phyloP scores from a whole-genome alignment of 2,329 filamentous ascomycete genomes.

The Calonectria naviculata region DNA sequence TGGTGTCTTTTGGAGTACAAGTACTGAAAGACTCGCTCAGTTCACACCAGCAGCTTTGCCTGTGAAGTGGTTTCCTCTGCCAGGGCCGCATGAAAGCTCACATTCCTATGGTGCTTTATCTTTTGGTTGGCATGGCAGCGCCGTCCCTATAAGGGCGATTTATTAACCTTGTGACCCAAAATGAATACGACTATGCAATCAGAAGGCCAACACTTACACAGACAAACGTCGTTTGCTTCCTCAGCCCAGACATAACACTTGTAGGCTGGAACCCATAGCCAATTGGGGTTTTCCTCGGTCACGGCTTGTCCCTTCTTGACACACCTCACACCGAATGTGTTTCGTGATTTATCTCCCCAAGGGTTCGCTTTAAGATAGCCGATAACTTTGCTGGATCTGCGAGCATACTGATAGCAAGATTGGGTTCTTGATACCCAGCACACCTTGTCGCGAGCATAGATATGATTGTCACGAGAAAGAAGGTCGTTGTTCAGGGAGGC shows the following conservation, averaged over 20 bases:
- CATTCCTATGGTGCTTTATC: not conserved
- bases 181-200: not conserved
- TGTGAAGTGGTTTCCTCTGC: too few species aligned
- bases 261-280: not conserved
- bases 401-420: not conserved
- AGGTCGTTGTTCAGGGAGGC: not conserved
- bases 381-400: not conserved
- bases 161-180: not conserved
- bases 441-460: not conserved
- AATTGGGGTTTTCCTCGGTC: not conserved
- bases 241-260: not conserved
- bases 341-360: not conserved
- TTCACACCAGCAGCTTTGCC: too few species aligned
- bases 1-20: too few species aligned
- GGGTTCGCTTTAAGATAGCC: not conserved
- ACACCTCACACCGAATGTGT: not conserved
- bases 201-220: not conserved
- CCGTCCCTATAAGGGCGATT: not conserved
- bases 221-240: not conserved
- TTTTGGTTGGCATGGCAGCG: not conserved
- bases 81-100: too few species aligned
- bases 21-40: too few species aligned
- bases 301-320: not conserved
- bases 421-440: not conserved
- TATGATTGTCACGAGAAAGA: not conserved